Conservation (phyloP, 2,329 filamentous ascomycete species). For the Venturia oleaginea region DNA sequence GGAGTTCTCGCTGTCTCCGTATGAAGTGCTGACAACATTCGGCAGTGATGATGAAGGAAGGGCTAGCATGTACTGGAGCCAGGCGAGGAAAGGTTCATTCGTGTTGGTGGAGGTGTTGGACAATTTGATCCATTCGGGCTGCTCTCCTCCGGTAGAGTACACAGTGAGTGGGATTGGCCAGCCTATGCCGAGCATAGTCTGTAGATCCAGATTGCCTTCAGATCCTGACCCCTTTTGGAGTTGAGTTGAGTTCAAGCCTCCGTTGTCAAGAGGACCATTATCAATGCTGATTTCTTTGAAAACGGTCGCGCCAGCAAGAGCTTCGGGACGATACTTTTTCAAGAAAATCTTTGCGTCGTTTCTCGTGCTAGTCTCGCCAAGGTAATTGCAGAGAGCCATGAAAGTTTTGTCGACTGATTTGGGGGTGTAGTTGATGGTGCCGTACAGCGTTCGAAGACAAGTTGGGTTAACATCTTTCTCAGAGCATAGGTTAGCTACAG, state of each 20-base stretch:
- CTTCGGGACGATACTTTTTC: constrained; percentile 12
- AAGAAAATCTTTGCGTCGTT: not conserved
- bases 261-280: constrained; percentile 2
- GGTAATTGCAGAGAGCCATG: constrained; percentile 11
- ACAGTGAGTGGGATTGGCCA: constrained; percentile 11
- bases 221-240: not conserved
- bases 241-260: not conserved
- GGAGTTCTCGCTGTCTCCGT: constrained; percentile 32
- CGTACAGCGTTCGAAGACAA: constrained; percentile 10
- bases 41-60: constrained; percentile 29
- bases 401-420: constrained; percentile 2
- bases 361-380: not conserved
- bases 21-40: constrained; percentile 30
- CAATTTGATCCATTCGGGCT: too few relatives aligned
- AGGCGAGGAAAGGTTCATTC: constrained; percentile 27
- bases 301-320: not conserved
- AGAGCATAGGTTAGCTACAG: constrained; percentile 2
- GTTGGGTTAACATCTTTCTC: not conserved
- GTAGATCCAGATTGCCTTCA: constrained; percentile 11
- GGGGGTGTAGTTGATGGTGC: constrained; percentile 8
- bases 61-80: constrained; percentile 28
- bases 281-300: constrained; percentile 13
- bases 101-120: too few relatives aligned
- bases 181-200: constrained; percentile 11
- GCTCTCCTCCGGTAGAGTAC: constrained; percentile 26